These are phyloP conservation scores for Penicillium cataractarum DNA, from an alignment of 495 filamentous ascomycete genomes.

Conservation along the genomic window DNA sequence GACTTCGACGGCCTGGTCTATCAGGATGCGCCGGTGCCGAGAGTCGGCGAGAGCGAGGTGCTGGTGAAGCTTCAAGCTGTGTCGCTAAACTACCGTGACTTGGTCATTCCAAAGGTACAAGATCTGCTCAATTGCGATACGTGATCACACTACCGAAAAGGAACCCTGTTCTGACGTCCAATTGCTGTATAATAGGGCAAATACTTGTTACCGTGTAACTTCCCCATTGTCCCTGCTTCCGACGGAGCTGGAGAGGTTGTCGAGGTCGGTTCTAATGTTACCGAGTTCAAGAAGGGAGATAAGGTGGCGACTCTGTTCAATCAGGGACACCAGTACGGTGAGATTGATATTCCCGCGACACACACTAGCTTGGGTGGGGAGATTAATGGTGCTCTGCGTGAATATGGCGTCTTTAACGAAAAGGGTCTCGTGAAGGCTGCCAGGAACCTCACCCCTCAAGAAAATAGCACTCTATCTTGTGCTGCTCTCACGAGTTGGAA, in stretches of 20 bases:
- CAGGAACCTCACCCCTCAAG: constrained; percentile 59
- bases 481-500: constrained; percentile 85
- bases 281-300: constrained; percentile 70
- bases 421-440: constrained; percentile 70
- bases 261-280: constrained; percentile 67
- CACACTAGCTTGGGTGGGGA: constrained; percentile 69
- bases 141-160: neutral
- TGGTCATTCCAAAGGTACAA: constrained; percentile 69
- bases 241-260: constrained; percentile 78
- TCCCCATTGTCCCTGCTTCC: constrained; percentile 69
- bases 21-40: constrained; percentile 56
- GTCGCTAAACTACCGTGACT: constrained; percentile 83
- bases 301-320: constrained; percentile 79
- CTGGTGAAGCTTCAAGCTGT: constrained; percentile 75
- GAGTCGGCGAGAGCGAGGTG: constrained; percentile 69
- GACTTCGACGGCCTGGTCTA: constrained; percentile 65
- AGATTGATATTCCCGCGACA: constrained; percentile 45
- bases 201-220: constrained; percentile 64
- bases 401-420: constrained; percentile 74
- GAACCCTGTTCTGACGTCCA: neutral
- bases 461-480: constrained; percentile 71
- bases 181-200: constrained; percentile 47
- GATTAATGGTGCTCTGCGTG: constrained; percentile 69
- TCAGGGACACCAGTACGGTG: constrained; percentile 70
- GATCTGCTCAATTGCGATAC: neutral